These are phyloP conservation scores for Penicillium odoratum DNA, from an alignment of 495 filamentous ascomycete species.

Conservation along the genomic window DNA sequence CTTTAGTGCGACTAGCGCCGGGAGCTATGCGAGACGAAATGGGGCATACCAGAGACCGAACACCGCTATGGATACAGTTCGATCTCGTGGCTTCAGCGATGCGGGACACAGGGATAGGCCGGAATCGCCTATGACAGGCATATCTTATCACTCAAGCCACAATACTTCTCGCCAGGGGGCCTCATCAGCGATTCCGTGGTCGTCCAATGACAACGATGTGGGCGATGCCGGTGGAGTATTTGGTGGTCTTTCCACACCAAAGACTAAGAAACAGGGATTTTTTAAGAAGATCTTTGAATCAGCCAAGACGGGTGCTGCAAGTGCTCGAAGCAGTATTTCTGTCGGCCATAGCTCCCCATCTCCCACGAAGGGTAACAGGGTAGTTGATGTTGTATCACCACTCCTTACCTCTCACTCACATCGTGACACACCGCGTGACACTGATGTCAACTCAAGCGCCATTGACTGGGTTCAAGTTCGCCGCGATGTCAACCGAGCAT, in stretches of 20 bases:
- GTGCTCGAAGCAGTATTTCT: conserved; percentile 80
- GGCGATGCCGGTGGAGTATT: conserved; percentile 57
- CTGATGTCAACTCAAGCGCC: conserved; percentile 58
- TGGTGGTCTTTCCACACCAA: conserved; percentile 82
- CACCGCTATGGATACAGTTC: conserved; percentile 51
- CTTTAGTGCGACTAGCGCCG: conserved; percentile 93
- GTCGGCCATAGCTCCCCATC: conserved; percentile 55
- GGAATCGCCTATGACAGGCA: conserved; percentile 70
- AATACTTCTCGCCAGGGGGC: conserved; percentile 59
- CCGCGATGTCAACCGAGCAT: conserved; percentile 91
- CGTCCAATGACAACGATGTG: conserved; percentile 30
- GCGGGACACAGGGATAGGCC: conserved; percentile 50
- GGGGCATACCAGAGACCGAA: conserved; percentile 47
- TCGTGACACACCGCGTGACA: conserved; percentile 61
- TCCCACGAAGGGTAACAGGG: conserved; percentile 47
- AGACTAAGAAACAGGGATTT: conserved; percentile 88
- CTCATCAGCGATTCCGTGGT: conserved; percentile 51
- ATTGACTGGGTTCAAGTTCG: conserved; percentile 96
- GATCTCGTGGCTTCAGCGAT: conserved; percentile 47
- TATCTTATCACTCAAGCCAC: conserved; percentile 84
- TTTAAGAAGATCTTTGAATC: conserved; percentile 96
- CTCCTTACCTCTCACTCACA: conserved; percentile 31
- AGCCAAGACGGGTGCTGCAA: conserved; percentile 90
- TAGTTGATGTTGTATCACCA: conserved; percentile 36
- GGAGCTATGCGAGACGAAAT: conserved; percentile 75